Evolutionary conservation across 257 asterid species (phyloP).

Genomic region (Nicotiana tomentosiformis): DNA sequence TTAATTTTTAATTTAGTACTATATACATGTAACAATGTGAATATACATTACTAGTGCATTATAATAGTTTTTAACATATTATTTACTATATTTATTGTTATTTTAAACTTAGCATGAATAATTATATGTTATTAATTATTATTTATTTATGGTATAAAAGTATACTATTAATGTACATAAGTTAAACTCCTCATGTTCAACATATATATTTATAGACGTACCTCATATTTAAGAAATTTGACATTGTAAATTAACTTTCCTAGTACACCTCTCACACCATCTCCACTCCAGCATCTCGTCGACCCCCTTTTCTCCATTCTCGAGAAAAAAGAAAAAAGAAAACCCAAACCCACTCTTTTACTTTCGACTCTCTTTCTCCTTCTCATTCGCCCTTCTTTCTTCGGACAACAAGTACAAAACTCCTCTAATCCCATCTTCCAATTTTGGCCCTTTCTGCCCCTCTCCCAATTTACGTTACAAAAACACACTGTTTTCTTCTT

Average conservation of each 20-base stretch:
- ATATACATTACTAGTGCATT: no score
- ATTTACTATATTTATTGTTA: no score
- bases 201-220: background rate
- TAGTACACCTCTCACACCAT: background rate
- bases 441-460: background rate
- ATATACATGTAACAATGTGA: no score
- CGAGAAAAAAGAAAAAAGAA: background rate
- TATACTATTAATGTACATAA: no score
- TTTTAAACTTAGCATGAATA: no score
- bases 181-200: background rate
- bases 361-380: background rate
- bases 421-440: background rate
- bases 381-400: background rate
- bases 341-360: background rate
- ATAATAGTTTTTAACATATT: no score
- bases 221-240: background rate
- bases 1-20: no score
- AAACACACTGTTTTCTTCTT: background rate
- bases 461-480: conserved; percentile 1
- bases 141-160: no score
- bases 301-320: conserved; percentile 9
- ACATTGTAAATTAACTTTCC: background rate
- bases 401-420: background rate
- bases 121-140: no score
- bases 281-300: background rate